Base-by-base conservation (phyloP, 1,139 yeast species). In the Kodamaea sp. region DNA sequence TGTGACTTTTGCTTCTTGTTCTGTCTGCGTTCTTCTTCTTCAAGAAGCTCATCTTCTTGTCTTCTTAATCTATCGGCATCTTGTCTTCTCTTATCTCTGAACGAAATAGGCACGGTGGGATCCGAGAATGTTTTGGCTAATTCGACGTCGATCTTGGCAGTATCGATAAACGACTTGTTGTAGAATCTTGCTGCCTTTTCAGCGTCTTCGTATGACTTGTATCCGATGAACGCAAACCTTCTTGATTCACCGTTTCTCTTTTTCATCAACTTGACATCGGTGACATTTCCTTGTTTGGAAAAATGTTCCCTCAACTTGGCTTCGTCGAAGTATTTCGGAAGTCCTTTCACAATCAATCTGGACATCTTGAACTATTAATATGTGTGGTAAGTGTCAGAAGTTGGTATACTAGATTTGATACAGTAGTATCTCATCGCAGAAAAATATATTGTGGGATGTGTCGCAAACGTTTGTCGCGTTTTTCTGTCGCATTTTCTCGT, bases 201-300 rank as follows among this genome's bases (percentile, higher is more conserved):
- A 0, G 98, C 98, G 53, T 87, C 96, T 5, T 64, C 73, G 16
- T 65, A 70, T 11, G 79, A 70, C 51, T 79, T 83, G 59, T 76
- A 92, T 0, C 99, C 99, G 38, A 94, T 70, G 52, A 92, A 92
- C 10, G 96, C 97, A 69, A 94, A 94, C 47, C 95, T 71, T 60
- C 99, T 78, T 10, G 96, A 85, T 52, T 83, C 85, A 22, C 98
- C 98, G 47, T 78, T 79, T 48, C 83, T 73, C 44, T 83, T 84
- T 48, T 77, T 82, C 77, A 89, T 77, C 30, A 92, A 69, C 58
- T 85, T 88, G 29, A 87, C 92, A 70, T 92, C 98, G 1, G 97
- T 87, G 19, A 89, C 87, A 42, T 70, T 66, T 32, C 79, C 79
- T 46, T 80, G 69, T 44, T 76, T 69, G 22, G 72, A 58, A 55